Percentiles rank a stretch among this genome's conserved stretches.
Conservation (phyloP, 805 yeast genomes). For the Starmerella khaoyaiensis region DNA sequence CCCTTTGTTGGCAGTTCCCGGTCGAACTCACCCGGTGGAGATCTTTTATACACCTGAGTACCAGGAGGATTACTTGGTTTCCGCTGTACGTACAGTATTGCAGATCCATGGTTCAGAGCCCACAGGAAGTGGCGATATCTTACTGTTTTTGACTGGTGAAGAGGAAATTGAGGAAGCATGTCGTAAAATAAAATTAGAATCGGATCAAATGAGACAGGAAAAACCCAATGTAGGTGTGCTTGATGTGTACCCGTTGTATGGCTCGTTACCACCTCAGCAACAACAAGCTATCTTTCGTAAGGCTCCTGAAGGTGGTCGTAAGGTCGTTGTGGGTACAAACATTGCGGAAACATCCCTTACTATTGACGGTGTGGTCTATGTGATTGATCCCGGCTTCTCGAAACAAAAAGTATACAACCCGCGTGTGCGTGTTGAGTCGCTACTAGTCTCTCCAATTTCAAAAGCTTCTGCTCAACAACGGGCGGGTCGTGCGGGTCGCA, state of each 20-base stretch:
- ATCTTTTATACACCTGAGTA: slow-evolving; percentile 93
- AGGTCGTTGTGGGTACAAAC: slow-evolving; percentile 81
- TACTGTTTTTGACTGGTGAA: slow-evolving; percentile 41
- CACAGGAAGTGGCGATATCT: slow-evolving; percentile 23
- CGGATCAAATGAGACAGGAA: slow-evolving; percentile 78
- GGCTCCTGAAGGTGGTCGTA: slow-evolving; percentile 90
- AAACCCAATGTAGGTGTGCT: slow-evolving; percentile 73
- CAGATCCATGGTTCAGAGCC: slow-evolving; percentile 68
- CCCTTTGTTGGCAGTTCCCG: slow-evolving; percentile 91
- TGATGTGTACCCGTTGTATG: slow-evolving; percentile 83
- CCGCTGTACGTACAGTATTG: slow-evolving; percentile 87
- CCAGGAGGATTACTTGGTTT: slow-evolving; percentile 87
- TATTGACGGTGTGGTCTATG: slow-evolving; percentile 94
- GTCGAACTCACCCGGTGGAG: slow-evolving; percentile 96
- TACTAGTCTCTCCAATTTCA: slow-evolving; percentile 89
- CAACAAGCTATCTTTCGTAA: slow-evolving; percentile 89
- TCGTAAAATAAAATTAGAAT: slow-evolving; percentile 73
- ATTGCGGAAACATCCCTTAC: slow-evolving; percentile 97
- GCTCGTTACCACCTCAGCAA: slow-evolving; percentile 90
- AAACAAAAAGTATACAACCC: slow-evolving; percentile 96
- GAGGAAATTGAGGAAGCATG: slow-evolving; percentile 93
- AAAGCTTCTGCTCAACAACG: slow-evolving; percentile 97
- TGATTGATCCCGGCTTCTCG: slow-evolving; percentile 93
- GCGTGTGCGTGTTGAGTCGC: slow-evolving; percentile 85
- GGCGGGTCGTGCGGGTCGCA: slow-evolving; percentile 99